A percentile compares a stretch with the other conserved stretches of the same genome.
Evolutionary conservation across 1,284 basidiomycete species (phyloP).

Genomic region (Ustilago nuda): DNA sequence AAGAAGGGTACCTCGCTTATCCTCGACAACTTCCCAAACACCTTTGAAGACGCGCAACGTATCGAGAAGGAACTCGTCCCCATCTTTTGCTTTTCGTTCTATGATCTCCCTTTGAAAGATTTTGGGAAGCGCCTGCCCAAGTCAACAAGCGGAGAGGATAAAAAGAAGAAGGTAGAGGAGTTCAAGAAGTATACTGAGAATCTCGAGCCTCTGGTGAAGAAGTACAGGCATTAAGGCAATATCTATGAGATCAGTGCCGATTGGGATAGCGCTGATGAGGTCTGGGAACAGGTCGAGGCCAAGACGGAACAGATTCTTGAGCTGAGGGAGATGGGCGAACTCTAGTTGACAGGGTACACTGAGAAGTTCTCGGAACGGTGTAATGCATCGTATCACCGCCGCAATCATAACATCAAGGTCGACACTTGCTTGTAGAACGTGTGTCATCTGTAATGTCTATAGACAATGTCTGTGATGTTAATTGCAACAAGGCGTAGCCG

Average conservation of each 20-base stretch:
- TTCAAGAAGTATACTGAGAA: constrained; percentile 24
- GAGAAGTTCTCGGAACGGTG: constrained; percentile 1
- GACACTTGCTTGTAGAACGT: background rate
- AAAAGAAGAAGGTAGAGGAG: constrained; percentile 39
- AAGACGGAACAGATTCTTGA: constrained; percentile 54
- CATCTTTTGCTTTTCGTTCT: constrained; percentile 58
- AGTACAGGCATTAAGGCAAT: constrained; percentile 54
- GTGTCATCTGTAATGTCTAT: background rate
- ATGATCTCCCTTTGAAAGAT: constrained; percentile 48
- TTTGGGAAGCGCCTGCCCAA: constrained; percentile 38
- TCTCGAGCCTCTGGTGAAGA: constrained; percentile 42
- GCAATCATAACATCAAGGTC: background rate
- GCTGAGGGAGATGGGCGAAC: constrained; percentile 33
- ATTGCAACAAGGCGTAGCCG: background rate
- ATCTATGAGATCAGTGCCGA: constrained; percentile 62
- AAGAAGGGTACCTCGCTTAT: constrained; percentile 40
- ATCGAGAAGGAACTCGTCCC: constrained; percentile 50
- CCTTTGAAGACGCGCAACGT: constrained; percentile 41
- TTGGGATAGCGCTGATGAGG: constrained; percentile 60
- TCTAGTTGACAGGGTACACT: constrained; percentile 2
- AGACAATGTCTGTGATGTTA: background rate
- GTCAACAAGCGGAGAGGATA: constrained; percentile 12
- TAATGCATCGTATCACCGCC: background rate
- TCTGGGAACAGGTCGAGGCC: constrained; percentile 64
- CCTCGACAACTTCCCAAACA: constrained; percentile 52